phyloP scores from a whole-genome alignment of 495 filamentous ascomycete species.

The Aspergillus avenaceus region DNA sequence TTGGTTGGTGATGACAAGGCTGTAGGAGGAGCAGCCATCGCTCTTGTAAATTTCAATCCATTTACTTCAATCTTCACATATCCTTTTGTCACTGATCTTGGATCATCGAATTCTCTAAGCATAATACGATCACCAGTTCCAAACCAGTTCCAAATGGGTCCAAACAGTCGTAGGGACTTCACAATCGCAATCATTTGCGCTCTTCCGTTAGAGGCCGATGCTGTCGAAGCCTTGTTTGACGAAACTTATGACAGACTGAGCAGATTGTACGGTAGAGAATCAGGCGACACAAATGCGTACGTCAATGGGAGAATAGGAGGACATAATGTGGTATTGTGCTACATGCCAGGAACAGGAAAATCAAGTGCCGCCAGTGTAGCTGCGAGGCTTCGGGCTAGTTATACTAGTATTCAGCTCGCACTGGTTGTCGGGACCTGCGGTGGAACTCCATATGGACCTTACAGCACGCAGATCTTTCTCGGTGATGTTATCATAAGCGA shows the following conservation, averaged over 20 bases:
- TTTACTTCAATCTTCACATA: too few species aligned
- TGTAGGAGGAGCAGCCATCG: too few species aligned
- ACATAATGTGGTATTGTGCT: constrained; percentile 24
- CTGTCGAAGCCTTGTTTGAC: constrained; percentile 13
- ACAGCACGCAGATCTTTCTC: constrained; percentile 29
- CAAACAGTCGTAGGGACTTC: constrained; percentile 7
- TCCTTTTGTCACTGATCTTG: too few species aligned
- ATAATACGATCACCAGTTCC: too few species aligned
- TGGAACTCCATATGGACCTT: constrained; percentile 19
- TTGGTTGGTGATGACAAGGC: too few species aligned
- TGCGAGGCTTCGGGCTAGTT: constrained; percentile 13
- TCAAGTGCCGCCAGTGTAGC: constrained; percentile 11
- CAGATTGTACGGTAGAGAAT: neutral
- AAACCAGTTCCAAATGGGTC: neutral
- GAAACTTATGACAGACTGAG: constrained; percentile 3
- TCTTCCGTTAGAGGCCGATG: constrained; percentile 8
- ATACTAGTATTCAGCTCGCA: constrained; percentile 14
- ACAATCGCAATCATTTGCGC: constrained; percentile 16
- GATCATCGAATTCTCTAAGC: too few species aligned
- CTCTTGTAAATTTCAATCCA: too few species aligned
- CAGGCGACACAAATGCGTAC: constrained; percentile 22
- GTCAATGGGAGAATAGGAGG: constrained; percentile 19
- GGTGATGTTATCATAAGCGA: constrained; percentile 43
- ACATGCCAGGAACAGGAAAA: constrained; percentile 19
- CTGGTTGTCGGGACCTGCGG: constrained; percentile 28